These are phyloP conservation scores for Craterostigma plantagineum DNA, from an alignment of 257 asterid genomes.

Conservation along the genomic window DNA sequence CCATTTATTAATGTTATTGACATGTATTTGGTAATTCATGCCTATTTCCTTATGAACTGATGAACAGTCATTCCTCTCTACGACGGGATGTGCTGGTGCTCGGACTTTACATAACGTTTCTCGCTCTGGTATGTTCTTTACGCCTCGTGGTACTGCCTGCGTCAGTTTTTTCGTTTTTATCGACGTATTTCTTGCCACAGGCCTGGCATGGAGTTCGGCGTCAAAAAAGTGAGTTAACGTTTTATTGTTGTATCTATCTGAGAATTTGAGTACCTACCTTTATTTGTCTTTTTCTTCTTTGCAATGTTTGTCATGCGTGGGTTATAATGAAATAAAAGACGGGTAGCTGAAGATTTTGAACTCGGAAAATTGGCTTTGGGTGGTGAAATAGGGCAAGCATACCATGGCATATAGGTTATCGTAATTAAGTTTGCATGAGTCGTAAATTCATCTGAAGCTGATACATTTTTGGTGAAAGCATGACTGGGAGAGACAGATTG, in stretches of 20 bases:
- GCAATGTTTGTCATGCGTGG: slow-evolving; percentile 4
- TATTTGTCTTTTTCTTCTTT: too few species aligned
- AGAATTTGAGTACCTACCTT: background rate
- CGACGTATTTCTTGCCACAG: slow-evolving; percentile 17
- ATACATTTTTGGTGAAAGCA: too few species aligned
- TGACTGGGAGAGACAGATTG: too few species aligned
- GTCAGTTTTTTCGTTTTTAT: background rate
- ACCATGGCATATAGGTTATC: too few species aligned
- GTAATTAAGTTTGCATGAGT: too few species aligned
- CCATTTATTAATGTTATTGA: too few species aligned
- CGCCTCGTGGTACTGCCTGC: background rate
- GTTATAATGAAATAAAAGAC: background rate
- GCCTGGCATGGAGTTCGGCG: slow-evolving; percentile 18
- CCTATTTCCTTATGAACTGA: slow-evolving; percentile 18
- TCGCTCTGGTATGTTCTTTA: slow-evolving; percentile 34
- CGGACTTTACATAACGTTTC: slow-evolving; percentile 19
- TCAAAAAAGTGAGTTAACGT: slow-evolving; percentile 39
- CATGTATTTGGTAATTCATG: background rate
- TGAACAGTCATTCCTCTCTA: slow-evolving; percentile 18
- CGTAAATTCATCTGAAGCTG: too few species aligned
- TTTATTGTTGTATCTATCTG: background rate
- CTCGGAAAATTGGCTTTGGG: too few species aligned
- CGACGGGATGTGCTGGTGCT: slow-evolving; percentile 19
- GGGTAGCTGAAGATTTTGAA: too few species aligned
- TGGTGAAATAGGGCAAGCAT: too few species aligned